Conservation (phyloP, 129 eudicot genomes). For the Mikania micrantha region DNA sequence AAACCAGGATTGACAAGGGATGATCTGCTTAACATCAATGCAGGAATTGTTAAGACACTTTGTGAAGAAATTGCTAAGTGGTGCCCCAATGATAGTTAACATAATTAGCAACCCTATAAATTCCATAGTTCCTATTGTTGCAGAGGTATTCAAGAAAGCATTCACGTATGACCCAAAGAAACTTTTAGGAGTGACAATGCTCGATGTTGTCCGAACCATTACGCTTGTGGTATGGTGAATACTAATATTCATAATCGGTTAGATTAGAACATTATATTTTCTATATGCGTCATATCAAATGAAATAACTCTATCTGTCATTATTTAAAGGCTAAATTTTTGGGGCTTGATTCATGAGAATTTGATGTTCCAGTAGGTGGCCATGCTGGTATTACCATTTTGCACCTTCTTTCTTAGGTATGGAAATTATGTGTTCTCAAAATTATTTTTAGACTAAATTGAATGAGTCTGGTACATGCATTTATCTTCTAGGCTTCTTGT, state of each 20-base stretch:
- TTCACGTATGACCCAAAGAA: constrained; percentile 68
- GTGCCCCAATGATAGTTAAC: constrained; percentile 78
- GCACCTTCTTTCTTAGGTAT: constrained; percentile 86
- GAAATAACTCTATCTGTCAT: constrained; percentile 6
- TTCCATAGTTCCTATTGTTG: constrained; percentile 93
- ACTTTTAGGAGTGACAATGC: constrained; percentile 86
- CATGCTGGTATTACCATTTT: constrained; percentile 90
- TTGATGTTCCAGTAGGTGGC: constrained; percentile 87
- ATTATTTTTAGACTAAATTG: no score
- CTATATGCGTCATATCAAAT: not conserved
- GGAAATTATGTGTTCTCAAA: constrained; percentile 8
- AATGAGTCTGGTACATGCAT: no score
- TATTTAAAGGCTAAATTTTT: constrained; percentile 94
- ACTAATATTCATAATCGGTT: not conserved
- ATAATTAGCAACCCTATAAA: constrained; percentile 87
- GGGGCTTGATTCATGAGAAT: constrained; percentile 82
- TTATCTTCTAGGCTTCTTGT: no score
- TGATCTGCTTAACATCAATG: no score
- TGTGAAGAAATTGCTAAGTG: no score
- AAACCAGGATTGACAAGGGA: constrained; percentile 96
- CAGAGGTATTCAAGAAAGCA: constrained; percentile 81
- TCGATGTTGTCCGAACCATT: constrained; percentile 85
- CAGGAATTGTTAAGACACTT: no score
- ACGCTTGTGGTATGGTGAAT: constrained; percentile 62
- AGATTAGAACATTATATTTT: not conserved